Evolutionary conservation across 2,329 filamentous ascomycete genomes (phyloP), one percentile per base, ranked within the genome.

Genomic region (Aspergillus proliferans): DNA sequence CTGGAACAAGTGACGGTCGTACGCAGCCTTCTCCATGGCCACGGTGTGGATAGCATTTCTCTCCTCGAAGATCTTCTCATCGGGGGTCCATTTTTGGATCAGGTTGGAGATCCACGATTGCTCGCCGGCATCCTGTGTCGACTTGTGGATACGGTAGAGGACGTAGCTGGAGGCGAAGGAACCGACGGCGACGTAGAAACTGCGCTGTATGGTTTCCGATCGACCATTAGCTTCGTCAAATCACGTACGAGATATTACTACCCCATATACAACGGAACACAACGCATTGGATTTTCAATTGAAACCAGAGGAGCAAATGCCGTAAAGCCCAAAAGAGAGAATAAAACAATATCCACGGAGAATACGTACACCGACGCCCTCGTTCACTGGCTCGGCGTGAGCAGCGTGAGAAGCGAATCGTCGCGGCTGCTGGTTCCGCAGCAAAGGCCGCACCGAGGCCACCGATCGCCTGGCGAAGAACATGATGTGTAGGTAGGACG

Each of bases 1-100:
- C 26, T 75, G 71, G 63, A 85, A 84, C 56, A 86, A 64, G 56
- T 83, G 79, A 52, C 80, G 72, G 64, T 87, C 83, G 45, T 73
- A 69, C 33, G 79, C 83, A 21, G 82, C 83, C 68, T 81, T 78
- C 71, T 86, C 81, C 54, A 85, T 69, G 55, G 79, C 76, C 50
- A 73, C 71, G 9, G 79, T 80, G 66, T 84, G 83, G 46, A 84
- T 61, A 47, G 77, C 76, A 62, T 85, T 86, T 58, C 76, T 73
- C 57, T 75, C 70, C 47, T 76, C 76, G 67, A 75, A 81, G 39
- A 71, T 63, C 51, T 79, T 74, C 58, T 80, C 72, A 50, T 75
- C 75, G 19, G 76, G 68, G 33, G 74, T 74, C 65, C 79, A 84
- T 56, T 75, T 75, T 55, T 76, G 68, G 61, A 86, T 81, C 60